Evolutionary conservation across 768 basidiomycete species (phyloP), one percentile per base, ranked within the genome.

Genomic region (Suillus hirtellus): DNA sequence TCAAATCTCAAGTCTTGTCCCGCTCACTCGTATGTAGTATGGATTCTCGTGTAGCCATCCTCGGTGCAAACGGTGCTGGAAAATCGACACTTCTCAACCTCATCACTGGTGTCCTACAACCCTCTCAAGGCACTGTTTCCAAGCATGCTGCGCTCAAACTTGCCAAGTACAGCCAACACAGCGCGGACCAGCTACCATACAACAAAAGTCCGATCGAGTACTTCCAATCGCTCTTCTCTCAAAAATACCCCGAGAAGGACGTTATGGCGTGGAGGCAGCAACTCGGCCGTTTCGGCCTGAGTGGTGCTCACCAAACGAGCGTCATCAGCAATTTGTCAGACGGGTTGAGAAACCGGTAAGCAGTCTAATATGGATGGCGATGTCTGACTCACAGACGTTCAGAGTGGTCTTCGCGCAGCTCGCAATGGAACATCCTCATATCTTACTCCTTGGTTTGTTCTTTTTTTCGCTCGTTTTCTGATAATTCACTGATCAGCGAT

Each of bases 81-180:
- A 97, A 97, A 73, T 95, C 93, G 54, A 96, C 94, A 14, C 85
- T 96, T 54, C 84, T 96, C 54, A 86, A 96, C 80, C 85, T 97
- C 59, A 92, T 99, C 79, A 99, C 91, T 24, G 83, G 91, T 63
- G 82, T 73, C 11, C 83, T 96, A 44, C 89, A 90, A 63, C 95
- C 96, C 1, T 79, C 78, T 67, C 85, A 90, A 74, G 97, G 97
- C 59, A 94, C 93, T 44, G 75, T 99, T 68, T 92, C 91, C 58
- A 93, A 93, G 71, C 97, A 99, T 75, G 81, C 89, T 49, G 83
- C 82, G 21, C 85, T 99, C 69, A 99, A 99, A 77, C 87, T 99
- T 63, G 93, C 95, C 68, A 99, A 99, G 78, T 99, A 99, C 83
- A 95, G 92, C 6, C 97, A 99, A 80, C 97, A 99, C 81, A 93